Conservation (phyloP, 2,329 filamentous ascomycete genomes). For the Curvularia sp. region DNA sequence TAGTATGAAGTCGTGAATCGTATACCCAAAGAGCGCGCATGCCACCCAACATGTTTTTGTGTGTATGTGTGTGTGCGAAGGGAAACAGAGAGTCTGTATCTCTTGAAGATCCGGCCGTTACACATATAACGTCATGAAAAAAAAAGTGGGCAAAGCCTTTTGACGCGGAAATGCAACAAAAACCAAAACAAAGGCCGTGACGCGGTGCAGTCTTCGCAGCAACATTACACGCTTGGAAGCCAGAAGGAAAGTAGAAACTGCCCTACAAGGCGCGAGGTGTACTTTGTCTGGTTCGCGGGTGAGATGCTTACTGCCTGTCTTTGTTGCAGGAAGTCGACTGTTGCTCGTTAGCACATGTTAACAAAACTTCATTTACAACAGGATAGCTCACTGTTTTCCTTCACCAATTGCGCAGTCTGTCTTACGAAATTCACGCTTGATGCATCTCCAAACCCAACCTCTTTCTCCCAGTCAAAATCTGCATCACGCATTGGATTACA, state of each 20-base stretch:
- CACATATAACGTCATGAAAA: slow-evolving; percentile 1
- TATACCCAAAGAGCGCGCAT: neutral
- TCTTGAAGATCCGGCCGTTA: neutral
- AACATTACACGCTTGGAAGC: slow-evolving; percentile 30
- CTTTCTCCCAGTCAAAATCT: slow-evolving; percentile 51
- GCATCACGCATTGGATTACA: slow-evolving; percentile 50
- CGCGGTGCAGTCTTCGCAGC: neutral
- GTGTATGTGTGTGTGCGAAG: slow-evolving; percentile 5
- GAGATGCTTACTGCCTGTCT: slow-evolving; percentile 51
- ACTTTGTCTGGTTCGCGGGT: slow-evolving; percentile 49
- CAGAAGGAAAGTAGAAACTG: slow-evolving; percentile 53
- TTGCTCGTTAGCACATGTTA: slow-evolving; percentile 7
- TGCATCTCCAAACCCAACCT: slow-evolving; percentile 46
- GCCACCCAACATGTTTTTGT: slow-evolving; percentile 1
- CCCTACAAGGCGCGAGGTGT: slow-evolving; percentile 54
- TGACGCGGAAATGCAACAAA: neutral
- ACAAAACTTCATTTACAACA: neutral
- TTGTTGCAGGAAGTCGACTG: slow-evolving; percentile 51
- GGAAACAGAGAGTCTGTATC: neutral
- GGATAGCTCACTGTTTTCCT: slow-evolving; percentile 52
- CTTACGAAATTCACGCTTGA: slow-evolving; percentile 48
- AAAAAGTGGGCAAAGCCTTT: neutral
- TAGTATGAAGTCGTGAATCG: slow-evolving; percentile 4
- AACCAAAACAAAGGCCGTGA: neutral
- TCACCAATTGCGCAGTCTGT: slow-evolving; percentile 50